Evolutionary conservation across 768 basidiomycete genomes (phyloP).

Genomic region (Russula sp.): DNA sequence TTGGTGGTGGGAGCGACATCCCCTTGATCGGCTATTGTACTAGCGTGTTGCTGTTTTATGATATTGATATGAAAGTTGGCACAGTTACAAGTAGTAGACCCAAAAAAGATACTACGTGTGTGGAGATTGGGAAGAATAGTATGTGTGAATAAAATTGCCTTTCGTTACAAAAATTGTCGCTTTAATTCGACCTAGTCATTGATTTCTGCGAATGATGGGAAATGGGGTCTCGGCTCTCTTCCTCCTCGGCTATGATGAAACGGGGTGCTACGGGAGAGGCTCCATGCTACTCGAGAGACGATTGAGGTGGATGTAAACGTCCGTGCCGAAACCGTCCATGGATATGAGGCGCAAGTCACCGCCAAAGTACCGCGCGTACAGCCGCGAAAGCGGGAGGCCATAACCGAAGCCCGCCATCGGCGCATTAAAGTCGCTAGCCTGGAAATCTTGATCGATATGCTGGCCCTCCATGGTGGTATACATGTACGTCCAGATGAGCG

Average conservation of each 20-base stretch:
- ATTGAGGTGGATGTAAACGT: slow-evolving; percentile 91
- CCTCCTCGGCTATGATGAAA: slow-evolving; percentile 1
- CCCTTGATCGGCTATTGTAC: not conserved
- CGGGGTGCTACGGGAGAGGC: slow-evolving; percentile 54
- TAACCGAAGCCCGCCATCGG: slow-evolving; percentile 98
- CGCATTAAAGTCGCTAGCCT: slow-evolving; percentile 88
- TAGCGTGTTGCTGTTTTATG: not conserved
- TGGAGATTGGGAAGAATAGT: not conserved
- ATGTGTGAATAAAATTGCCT: not conserved
- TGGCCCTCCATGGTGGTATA: slow-evolving; percentile 80
- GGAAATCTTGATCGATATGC: slow-evolving; percentile 72
- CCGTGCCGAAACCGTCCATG: slow-evolving; percentile 98
- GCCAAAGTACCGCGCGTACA: slow-evolving; percentile 96
- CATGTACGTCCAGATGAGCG: slow-evolving; percentile 99
- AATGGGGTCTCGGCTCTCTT: not conserved
- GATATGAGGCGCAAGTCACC: slow-evolving; percentile 91
- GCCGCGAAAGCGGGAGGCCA: slow-evolving; percentile 84
- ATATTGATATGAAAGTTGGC: not conserved
- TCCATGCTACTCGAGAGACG: slow-evolving; percentile 78
- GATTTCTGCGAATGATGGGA: not conserved
- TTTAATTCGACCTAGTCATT: not conserved
- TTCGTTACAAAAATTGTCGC: not conserved
- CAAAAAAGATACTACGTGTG: not conserved
- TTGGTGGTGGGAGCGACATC: not conserved
- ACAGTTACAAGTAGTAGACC: not conserved